These are phyloP conservation scores for Nicotiana sylvestris DNA, from an alignment of 257 asterid genomes.

Conservation along the genomic window DNA sequence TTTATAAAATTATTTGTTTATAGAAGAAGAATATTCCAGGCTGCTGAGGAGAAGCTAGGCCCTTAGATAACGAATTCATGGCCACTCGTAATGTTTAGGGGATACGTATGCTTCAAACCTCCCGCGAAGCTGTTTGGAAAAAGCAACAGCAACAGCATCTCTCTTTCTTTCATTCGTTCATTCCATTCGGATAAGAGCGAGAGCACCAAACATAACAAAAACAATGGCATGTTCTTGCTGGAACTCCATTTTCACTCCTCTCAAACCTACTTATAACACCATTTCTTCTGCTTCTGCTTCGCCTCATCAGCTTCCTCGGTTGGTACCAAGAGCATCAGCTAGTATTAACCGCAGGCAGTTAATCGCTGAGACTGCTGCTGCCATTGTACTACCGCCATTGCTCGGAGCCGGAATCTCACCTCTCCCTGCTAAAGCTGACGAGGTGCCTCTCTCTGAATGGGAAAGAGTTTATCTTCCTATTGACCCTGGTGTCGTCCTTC, in stretches of 20 bases:
- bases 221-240: slow-evolving; percentile 8
- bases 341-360: slow-evolving; percentile 49
- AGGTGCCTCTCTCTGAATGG: slow-evolving; percentile 75
- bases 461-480: slow-evolving; percentile 82
- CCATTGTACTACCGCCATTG: slow-evolving; percentile 34
- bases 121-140: slow-evolving; percentile 16
- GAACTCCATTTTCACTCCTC: slow-evolving; percentile 2
- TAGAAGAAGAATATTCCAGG: background rate
- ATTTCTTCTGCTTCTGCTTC: too few relatives aligned
- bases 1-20: too few relatives aligned
- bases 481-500: slow-evolving; percentile 89
- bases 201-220: background rate
- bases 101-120: background rate
- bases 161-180: background rate
- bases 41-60: background rate
- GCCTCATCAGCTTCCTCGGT: slow-evolving; percentile 2
- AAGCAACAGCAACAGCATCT: background rate
- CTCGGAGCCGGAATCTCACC: slow-evolving; percentile 19
- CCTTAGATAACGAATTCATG: background rate
- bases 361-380: slow-evolving; percentile 47
- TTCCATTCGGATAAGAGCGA: slow-evolving; percentile 8
- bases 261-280: background rate
- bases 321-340: background rate
- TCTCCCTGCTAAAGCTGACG: slow-evolving; percentile 38
- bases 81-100: background rate